These are phyloP conservation scores for Xylaria polymorpha DNA, from an alignment of 2,329 filamentous ascomycete species.

Conservation along the genomic window DNA sequence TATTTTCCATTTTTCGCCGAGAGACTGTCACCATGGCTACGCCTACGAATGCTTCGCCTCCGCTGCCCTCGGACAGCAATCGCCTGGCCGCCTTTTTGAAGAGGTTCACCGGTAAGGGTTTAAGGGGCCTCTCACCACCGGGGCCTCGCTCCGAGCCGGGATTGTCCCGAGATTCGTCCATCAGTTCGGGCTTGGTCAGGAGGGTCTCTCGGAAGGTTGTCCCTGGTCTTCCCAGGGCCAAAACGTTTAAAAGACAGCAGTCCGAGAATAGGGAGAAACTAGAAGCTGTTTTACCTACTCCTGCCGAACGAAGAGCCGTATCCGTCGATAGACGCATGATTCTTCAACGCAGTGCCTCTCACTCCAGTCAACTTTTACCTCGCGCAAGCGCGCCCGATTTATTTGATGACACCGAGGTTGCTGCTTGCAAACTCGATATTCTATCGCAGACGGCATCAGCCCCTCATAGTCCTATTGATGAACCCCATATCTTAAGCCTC, in stretches of 20 bases:
- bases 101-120: constrained; percentile 45
- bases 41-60: constrained; percentile 43
- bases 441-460: constrained; percentile 45
- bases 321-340: constrained; percentile 69
- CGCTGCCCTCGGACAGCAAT: constrained; percentile 41
- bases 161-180: constrained; percentile 42
- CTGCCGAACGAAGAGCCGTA: constrained; percentile 76
- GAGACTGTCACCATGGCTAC: constrained; percentile 47
- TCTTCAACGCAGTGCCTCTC: constrained; percentile 52
- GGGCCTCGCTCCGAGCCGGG: constrained; percentile 43
- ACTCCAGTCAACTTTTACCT: constrained; percentile 53
- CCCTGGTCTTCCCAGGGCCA: constrained; percentile 78
- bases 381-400: constrained; percentile 63
- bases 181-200: constrained; percentile 52
- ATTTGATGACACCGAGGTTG: constrained; percentile 50
- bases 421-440: constrained; percentile 43
- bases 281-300: constrained; percentile 70
- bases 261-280: constrained; percentile 83
- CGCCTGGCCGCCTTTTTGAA: constrained; percentile 44
- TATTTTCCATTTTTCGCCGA: constrained; percentile 34
- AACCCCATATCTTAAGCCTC: constrained; percentile 48
- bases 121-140: constrained; percentile 39
- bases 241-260: constrained; percentile 84
- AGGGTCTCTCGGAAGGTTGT: constrained; percentile 72
- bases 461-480: constrained; percentile 51